Percentiles rank a stretch among this genome's conserved stretches.
Conservation (phyloP, 1,139 yeast genomes). For the Kurtzmaniella natalensis region DNA sequence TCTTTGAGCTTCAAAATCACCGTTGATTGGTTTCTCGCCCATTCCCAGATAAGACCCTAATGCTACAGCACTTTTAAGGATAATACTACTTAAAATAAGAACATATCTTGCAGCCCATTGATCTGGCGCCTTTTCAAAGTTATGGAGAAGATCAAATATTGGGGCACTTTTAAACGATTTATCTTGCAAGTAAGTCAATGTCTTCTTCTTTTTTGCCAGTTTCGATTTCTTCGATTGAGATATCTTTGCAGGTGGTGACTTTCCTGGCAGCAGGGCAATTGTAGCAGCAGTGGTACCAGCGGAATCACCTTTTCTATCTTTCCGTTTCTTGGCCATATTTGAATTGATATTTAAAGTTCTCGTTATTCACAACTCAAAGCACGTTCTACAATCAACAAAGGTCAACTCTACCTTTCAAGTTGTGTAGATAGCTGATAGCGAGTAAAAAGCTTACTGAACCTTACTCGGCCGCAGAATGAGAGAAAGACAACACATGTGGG, state of each 20-base stretch:
- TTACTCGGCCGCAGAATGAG: too few species aligned
- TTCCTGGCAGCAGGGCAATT: background rate
- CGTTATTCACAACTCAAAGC: background rate
- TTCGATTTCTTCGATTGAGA: background rate
- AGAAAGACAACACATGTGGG: too few species aligned
- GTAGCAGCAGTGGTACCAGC: background rate
- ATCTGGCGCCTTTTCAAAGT: constrained; percentile 58
- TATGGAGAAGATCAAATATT: constrained; percentile 34
- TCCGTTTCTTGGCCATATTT: constrained; percentile 3
- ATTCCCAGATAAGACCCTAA: constrained; percentile 83
- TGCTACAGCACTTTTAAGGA: constrained; percentile 82
- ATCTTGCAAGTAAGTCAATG: background rate
- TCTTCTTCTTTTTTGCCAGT: constrained; percentile 4
- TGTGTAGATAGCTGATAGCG: background rate
- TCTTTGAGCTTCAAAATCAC: constrained; percentile 97
- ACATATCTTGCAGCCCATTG: constrained; percentile 90
- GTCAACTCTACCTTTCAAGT: background rate
- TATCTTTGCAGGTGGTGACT: background rate
- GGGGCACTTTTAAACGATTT: constrained; percentile 30
- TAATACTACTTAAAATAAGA: constrained; percentile 67
- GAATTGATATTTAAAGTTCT: background rate
- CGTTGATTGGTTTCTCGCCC: constrained; percentile 70
- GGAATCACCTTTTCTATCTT: constrained; percentile 1
- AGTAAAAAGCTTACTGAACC: too few species aligned
- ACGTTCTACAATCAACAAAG: constrained; percentile 4